Evolutionary conservation across 768 basidiomycete genomes (phyloP).

Genomic region (Rhodotorula toruloides): DNA sequence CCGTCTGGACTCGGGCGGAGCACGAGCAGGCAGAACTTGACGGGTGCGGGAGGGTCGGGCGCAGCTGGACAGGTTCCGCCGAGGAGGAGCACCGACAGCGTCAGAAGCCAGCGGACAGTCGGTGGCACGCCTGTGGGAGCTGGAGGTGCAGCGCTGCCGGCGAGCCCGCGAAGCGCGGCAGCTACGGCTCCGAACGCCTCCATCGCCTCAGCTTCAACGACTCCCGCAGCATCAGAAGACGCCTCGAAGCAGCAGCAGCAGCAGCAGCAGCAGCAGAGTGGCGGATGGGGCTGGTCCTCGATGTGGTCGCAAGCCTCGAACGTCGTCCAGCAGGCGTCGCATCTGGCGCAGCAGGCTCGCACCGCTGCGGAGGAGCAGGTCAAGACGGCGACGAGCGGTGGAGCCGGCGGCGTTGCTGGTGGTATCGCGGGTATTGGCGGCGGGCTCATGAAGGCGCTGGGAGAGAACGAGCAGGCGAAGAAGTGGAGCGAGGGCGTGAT

Average conservation of each 20-base stretch:
- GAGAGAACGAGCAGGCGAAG: conserved; percentile 67
- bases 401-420: conserved; percentile 31
- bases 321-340: conserved; percentile 36
- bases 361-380: conserved; percentile 89
- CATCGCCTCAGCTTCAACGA: not conserved
- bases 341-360: conserved; percentile 51
- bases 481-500: conserved; percentile 82
- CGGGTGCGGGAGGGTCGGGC: not conserved
- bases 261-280: conserved; percentile 1
- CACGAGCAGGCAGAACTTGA: conserved; percentile 11
- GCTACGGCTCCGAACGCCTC: not conserved
- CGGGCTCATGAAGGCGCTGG: conserved; percentile 38
- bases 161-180: not conserved
- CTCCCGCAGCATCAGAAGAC: not conserved
- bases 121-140: not conserved
- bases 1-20: not conserved
- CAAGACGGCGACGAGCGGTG: conserved; percentile 50
- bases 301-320: conserved; percentile 38
- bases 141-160: not conserved
- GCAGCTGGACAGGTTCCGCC: not conserved
- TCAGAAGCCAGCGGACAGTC: conserved; percentile 10
- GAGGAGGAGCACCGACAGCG: conserved; percentile 35
- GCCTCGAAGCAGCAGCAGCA: not conserved
- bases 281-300: conserved; percentile 41
- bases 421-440: conserved; percentile 38